Conservation (phyloP, 352 stramenopile genomes). For the Peronospora destructor region DNA sequence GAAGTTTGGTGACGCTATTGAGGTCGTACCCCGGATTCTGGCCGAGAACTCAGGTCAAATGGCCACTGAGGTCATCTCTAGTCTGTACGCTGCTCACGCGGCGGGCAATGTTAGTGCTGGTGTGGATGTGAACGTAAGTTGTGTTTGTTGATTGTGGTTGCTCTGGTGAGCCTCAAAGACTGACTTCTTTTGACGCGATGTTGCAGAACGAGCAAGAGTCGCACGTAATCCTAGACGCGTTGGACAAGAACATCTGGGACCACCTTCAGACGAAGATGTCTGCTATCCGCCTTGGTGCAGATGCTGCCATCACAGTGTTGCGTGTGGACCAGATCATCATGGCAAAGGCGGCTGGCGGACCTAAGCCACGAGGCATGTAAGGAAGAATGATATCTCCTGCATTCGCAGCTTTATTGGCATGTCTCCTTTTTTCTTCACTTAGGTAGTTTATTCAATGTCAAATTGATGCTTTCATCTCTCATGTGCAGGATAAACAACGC, state of each 20-base stretch:
- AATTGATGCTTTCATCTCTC: conserved; percentile 32
- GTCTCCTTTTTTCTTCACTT: conserved; percentile 34
- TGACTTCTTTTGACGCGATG: conserved; percentile 21
- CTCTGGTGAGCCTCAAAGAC: background rate
- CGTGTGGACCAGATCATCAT: conserved; percentile 99
- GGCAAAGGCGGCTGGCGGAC: conserved; percentile 91
- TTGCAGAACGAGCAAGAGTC: conserved; percentile 62
- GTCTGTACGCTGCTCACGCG: conserved; percentile 91
- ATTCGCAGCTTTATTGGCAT: conserved; percentile 25
- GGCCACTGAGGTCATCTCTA: conserved; percentile 90
- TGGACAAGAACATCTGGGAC: conserved; percentile 87
- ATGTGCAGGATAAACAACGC: conserved; percentile 10
- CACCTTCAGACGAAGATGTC: conserved; percentile 94
- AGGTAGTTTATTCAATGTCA: conserved; percentile 63
- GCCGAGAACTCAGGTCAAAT: conserved; percentile 97
- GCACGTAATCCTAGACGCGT: conserved; percentile 73
- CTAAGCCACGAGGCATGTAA: conserved; percentile 87
- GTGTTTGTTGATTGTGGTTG: conserved; percentile 3
- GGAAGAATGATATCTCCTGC: conserved; percentile 22
- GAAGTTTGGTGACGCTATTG: conserved; percentile 97
- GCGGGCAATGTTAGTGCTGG: conserved; percentile 87
- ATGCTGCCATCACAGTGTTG: conserved; percentile 97
- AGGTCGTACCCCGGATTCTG: conserved; percentile 96
- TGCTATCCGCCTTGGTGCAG: conserved; percentile 94
- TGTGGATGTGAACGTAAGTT: conserved; percentile 91